Conservation (phyloP, 345 rosid genomes). For the rapeseed (Brassica napus) region DNA sequence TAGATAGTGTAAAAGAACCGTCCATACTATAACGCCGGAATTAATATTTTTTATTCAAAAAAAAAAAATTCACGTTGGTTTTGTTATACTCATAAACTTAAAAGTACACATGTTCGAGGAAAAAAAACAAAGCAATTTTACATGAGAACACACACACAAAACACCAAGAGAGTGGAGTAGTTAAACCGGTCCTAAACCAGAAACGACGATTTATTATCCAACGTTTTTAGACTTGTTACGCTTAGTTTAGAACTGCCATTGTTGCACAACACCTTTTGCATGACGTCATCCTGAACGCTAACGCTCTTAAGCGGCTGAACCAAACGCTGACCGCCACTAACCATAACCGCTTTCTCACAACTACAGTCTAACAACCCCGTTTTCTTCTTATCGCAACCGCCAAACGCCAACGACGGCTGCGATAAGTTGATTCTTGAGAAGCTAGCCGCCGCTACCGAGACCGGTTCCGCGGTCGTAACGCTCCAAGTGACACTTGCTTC, state of each 20-base stretch:
- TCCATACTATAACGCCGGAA: conserved; percentile 9
- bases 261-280: conserved; percentile 27
- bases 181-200: conserved; percentile 12
- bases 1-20: conserved; percentile 23
- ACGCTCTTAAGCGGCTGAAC: conserved; percentile 20
- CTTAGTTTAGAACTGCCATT: conserved; percentile 34
- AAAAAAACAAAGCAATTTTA: background rate
- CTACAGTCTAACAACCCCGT: conserved; percentile 62
- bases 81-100: conserved; percentile 18
- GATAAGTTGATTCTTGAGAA: conserved; percentile 54
- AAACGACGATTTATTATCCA: conserved; percentile 12
- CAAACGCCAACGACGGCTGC: background rate
- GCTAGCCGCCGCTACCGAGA: conserved; percentile 44
- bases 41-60: background rate
- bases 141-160: conserved; percentile 1
- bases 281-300: background rate
- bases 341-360: conserved; percentile 70
- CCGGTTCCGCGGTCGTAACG: conserved; percentile 71
- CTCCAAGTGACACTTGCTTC: conserved; percentile 95
- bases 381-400: conserved; percentile 34
- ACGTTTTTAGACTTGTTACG: conserved; percentile 14
- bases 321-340: conserved; percentile 25
- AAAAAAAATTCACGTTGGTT: background rate
- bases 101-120: background rate
- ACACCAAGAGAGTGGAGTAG: background rate